These are phyloP conservation scores for Ensete glaucum DNA, from an alignment of 176 grass and related monocot species.

Conservation along the genomic window DNA sequence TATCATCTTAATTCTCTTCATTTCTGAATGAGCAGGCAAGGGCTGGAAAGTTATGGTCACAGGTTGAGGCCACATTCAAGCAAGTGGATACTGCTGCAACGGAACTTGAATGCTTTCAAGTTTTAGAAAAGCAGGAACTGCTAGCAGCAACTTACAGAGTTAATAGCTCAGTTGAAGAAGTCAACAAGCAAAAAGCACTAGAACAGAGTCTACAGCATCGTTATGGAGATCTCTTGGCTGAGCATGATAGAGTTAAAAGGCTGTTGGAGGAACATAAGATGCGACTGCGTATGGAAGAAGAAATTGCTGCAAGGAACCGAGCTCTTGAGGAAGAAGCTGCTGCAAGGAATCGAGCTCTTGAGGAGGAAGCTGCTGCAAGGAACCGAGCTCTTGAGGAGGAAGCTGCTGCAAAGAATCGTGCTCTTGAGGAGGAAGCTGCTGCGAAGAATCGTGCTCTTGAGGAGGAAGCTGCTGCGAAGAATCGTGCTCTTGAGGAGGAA, in stretches of 20 bases:
- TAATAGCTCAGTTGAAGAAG: conserved; percentile 49
- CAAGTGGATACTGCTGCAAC: conserved; percentile 73
- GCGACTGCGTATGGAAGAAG: conserved; percentile 27
- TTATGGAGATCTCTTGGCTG: conserved; percentile 52
- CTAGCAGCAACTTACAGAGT: conserved; percentile 58
- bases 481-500: not conserved
- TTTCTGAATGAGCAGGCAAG: conserved; percentile 38
- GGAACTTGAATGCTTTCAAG: conserved; percentile 84
- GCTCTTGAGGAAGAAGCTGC: conserved; percentile 19
- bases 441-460: not conserved
- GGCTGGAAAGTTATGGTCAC: conserved; percentile 58
- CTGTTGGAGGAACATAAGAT: conserved; percentile 53
- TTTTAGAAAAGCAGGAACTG: conserved; percentile 77
- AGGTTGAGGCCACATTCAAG: conserved; percentile 72
- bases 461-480: not conserved
- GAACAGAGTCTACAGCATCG: conserved; percentile 51
- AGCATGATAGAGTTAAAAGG: conserved; percentile 39
- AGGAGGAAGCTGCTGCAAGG: conserved; percentile 12
- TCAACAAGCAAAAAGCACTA: conserved; percentile 69
- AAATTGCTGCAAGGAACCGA: conserved; percentile 15
- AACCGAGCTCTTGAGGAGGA: conserved; percentile 6
- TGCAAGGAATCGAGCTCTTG: conserved; percentile 11
- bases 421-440: too few species aligned
- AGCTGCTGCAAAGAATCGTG: not conserved
- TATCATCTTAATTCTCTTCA: not conserved